Conservation (phyloP, 2,329 filamentous ascomycete genomes). For the Dactylonectria estremocensis region DNA sequence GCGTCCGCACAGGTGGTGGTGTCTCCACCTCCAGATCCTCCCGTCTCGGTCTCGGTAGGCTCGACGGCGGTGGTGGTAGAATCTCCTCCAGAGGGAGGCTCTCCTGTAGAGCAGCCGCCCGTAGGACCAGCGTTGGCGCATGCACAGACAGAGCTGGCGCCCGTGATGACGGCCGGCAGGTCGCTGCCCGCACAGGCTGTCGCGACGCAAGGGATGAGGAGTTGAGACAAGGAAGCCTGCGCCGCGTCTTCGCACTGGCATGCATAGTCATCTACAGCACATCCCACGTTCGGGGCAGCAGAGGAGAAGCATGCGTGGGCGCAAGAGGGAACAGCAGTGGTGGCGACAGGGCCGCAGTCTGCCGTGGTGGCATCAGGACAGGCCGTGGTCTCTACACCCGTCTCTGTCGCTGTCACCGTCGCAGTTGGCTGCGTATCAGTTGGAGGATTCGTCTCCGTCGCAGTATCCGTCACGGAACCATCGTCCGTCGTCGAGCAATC, state of each 20-base stretch:
- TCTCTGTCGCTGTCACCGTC: background rate
- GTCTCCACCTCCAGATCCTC: background rate
- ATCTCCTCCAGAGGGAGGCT: slow-evolving; percentile 7
- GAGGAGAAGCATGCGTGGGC: slow-evolving; percentile 49
- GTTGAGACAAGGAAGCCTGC: slow-evolving; percentile 41
- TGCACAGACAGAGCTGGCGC: slow-evolving; percentile 35
- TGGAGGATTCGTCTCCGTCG: background rate
- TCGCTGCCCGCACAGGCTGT: slow-evolving; percentile 41
- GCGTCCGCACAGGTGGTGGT: slow-evolving; percentile 29
- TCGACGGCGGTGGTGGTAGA: background rate
- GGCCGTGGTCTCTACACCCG: slow-evolving; percentile 5
- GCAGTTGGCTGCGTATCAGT: background rate
- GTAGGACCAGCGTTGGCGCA: slow-evolving; percentile 18
- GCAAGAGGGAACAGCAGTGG: slow-evolving; percentile 46
- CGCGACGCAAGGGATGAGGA: slow-evolving; percentile 47
- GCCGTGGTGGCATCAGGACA: slow-evolving; percentile 31
- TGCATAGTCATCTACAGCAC: slow-evolving; percentile 45
- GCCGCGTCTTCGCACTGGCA: slow-evolving; percentile 48
- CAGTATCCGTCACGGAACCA: background rate
- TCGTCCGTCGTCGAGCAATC: slow-evolving; percentile 18
- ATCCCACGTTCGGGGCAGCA: slow-evolving; percentile 47
- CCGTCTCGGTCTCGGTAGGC: slow-evolving; percentile 4
- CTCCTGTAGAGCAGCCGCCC: slow-evolving; percentile 4
- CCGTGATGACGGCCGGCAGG: slow-evolving; percentile 44
- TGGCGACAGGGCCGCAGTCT: slow-evolving; percentile 48